Conservation (phyloP, 1,139 yeast species). For the Pneumocystis jirovecii region DNA sequence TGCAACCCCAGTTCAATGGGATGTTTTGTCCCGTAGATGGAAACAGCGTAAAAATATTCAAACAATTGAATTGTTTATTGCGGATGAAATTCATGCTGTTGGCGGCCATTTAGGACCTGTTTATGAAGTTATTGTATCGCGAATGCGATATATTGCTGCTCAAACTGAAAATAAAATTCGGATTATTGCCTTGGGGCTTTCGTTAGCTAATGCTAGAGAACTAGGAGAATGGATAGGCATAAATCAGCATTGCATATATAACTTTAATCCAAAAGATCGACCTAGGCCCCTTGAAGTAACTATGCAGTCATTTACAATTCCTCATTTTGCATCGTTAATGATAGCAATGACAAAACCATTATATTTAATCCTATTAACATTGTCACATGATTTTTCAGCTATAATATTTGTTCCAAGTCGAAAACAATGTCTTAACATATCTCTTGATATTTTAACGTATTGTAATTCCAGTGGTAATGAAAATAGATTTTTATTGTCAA, state of each 20-base stretch:
- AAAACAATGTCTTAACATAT: conserved; percentile 40
- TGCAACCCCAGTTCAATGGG: conserved; percentile 70
- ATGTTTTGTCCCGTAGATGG: conserved; percentile 64
- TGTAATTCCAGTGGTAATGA: conserved; percentile 27
- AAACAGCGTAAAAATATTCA: conserved; percentile 57
- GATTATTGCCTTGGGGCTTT: conserved; percentile 49
- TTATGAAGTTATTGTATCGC: conserved; percentile 56
- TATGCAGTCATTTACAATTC: conserved; percentile 36
- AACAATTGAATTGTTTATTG: conserved; percentile 49
- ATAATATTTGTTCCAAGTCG: conserved; percentile 46
- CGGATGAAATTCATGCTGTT: conserved; percentile 61
- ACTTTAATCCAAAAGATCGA: conserved; percentile 53
- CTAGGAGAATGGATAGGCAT: conserved; percentile 82
- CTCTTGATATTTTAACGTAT: conserved; percentile 31
- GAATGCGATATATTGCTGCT: conserved; percentile 54
- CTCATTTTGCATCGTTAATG: conserved; percentile 37
- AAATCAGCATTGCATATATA: conserved; percentile 41
- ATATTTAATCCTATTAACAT: conserved; percentile 23
- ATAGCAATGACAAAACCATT: conserved; percentile 39
- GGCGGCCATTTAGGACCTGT: conserved; percentile 43
- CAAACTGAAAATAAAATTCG: conserved; percentile 45
- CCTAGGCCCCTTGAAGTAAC: conserved; percentile 43
- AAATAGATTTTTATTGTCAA: conserved; percentile 25
- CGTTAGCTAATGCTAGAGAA: conserved; percentile 63
- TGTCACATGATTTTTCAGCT: conserved; percentile 26